Percentiles rank a stretch among this genome's conserved stretches.
Conservation (phyloP, 2,329 filamentous ascomycete genomes). For the Chaetomium strumarium region DNA sequence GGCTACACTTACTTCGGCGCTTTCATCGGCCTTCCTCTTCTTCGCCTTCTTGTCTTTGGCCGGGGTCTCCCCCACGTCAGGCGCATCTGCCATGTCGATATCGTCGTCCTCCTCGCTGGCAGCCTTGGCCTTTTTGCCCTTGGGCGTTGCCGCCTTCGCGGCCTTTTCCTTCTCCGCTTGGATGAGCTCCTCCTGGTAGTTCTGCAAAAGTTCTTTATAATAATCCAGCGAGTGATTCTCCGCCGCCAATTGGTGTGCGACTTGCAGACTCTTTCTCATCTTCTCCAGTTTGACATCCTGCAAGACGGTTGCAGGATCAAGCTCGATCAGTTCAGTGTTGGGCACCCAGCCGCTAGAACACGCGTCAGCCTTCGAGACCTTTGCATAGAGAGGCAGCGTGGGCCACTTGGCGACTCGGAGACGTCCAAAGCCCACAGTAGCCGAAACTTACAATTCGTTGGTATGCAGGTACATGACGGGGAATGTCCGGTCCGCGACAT, state of each 20-base stretch:
- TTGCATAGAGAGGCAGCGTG: not conserved
- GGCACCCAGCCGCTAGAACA: conserved; percentile 77
- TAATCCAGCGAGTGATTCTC: conserved; percentile 71
- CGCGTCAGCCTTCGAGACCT: conserved; percentile 6
- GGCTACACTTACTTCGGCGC: conserved; percentile 51
- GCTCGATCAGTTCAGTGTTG: conserved; percentile 73
- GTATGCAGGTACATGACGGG: conserved; percentile 92
- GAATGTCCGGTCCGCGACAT: conserved; percentile 77
- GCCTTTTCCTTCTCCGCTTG: conserved; percentile 49
- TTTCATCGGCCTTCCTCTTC: conserved; percentile 85
- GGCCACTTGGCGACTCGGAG: no score
- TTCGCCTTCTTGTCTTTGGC: conserved; percentile 50
- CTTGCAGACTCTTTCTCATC: conserved; percentile 70
- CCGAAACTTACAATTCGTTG: conserved; percentile 84
- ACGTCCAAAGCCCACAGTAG: not conserved
- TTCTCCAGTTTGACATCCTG: conserved; percentile 62
- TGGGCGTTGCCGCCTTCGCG: conserved; percentile 41
- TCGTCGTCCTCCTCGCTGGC: conserved; percentile 51
- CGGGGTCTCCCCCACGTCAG: conserved; percentile 39
- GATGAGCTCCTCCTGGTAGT: conserved; percentile 60
- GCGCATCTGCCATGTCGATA: conserved; percentile 54
- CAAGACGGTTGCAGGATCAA: conserved; percentile 67
- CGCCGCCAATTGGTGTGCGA: conserved; percentile 73
- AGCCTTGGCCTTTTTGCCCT: conserved; percentile 46
- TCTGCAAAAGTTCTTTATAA: conserved; percentile 75